Conservation (phyloP, 768 basidiomycete genomes). For the Multifurca ochricompacta region DNA sequence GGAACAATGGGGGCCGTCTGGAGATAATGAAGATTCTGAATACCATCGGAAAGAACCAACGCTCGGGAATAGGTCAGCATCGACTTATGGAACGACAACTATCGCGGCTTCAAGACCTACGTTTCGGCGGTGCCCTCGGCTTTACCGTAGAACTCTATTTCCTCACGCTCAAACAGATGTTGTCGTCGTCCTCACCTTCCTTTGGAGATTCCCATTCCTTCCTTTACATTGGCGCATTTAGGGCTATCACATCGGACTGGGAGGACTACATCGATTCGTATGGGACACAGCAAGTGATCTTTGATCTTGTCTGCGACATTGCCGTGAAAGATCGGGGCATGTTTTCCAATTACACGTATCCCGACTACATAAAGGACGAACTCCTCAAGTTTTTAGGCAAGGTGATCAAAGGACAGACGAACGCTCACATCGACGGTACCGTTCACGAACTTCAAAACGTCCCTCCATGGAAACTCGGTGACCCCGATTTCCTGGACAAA, state of each 20-base stretch:
- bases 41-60: not conserved
- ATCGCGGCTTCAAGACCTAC: not conserved
- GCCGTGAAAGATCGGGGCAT: not conserved
- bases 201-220: not conserved
- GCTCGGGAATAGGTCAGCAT: not conserved
- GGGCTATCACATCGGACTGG: constrained; percentile 4
- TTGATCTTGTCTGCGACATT: constrained; percentile 1
- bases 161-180: not conserved
- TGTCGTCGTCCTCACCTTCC: not conserved
- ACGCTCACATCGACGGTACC: not conserved
- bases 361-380: not conserved
- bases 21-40: not conserved
- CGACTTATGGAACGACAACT: constrained; percentile 1
- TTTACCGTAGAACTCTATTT: constrained; percentile 1
- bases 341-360: not conserved
- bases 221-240: not conserved
- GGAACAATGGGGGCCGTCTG: not conserved
- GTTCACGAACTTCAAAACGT: not conserved
- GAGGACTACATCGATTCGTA: not conserved
- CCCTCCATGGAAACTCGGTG: not conserved
- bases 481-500: not conserved
- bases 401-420: not conserved
- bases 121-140: not conserved
- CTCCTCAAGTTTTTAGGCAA: not conserved
- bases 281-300: not conserved